These are phyloP conservation scores for Scleroderma citrinum DNA, from an alignment of 768 basidiomycete species.

Conservation along the genomic window DNA sequence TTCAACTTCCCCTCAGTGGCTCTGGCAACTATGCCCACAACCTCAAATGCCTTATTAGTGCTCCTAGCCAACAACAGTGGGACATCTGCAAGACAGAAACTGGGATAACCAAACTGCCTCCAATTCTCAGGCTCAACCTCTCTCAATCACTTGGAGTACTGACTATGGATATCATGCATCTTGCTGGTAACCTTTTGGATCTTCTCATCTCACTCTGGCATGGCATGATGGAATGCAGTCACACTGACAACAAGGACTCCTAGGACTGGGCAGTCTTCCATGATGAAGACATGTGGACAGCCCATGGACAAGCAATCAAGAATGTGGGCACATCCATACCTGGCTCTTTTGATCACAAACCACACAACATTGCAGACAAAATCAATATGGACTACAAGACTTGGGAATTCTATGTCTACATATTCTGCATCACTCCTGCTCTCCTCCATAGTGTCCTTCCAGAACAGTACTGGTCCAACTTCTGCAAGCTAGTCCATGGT, in stretches of 20 bases:
- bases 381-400: neutral
- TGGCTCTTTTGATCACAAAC: constrained; percentile 15
- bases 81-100: constrained; percentile 24
- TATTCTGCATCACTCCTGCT: neutral
- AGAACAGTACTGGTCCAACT: neutral
- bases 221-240: constrained; percentile 4
- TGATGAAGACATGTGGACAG: neutral
- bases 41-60: neutral
- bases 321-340: constrained; percentile 9
- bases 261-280: neutral
- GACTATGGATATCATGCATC: constrained; percentile 38
- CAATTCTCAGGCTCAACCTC: constrained; percentile 29
- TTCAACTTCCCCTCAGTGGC: neutral
- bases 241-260: neutral
- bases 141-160: constrained; percentile 24
- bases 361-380: constrained; percentile 8
- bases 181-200: constrained; percentile 21
- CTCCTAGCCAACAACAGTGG: constrained; percentile 23
- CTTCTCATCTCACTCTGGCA: constrained; percentile 7
- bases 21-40: constrained; percentile 1
- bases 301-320: constrained; percentile 6
- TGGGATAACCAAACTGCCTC: constrained; percentile 29
- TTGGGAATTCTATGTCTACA: neutral
- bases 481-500: neutral
- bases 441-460: neutral